phyloP scores from a whole-genome alignment of 805 yeast genomes.

The Candida tibetensis region DNA sequence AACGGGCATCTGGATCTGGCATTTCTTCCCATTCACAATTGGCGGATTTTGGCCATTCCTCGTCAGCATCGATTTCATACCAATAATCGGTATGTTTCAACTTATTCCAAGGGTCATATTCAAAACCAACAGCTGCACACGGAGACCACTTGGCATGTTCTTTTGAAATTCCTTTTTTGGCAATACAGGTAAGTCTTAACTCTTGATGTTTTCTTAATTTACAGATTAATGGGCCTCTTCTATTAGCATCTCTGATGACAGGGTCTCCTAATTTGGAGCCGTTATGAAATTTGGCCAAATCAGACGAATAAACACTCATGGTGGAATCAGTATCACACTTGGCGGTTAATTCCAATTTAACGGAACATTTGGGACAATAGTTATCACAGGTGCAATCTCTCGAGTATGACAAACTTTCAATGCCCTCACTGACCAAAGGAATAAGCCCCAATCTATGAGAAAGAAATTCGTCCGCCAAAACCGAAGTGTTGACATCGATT shows the following conservation, averaged over 20 bases:
- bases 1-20: constrained; percentile 80
- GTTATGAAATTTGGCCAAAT: constrained; percentile 48
- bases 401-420: constrained; percentile 79
- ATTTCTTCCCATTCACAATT: constrained; percentile 97
- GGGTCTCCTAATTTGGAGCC: constrained; percentile 71
- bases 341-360: constrained; percentile 82
- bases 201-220: constrained; percentile 92
- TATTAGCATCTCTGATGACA: constrained; percentile 70
- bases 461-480: constrained; percentile 93
- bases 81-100: constrained; percentile 93
- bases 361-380: constrained; percentile 94
- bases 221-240: constrained; percentile 86
- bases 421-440: constrained; percentile 81
- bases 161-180: constrained; percentile 95
- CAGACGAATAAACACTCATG: constrained; percentile 87
- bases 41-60: constrained; percentile 89
- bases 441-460: constrained; percentile 92
- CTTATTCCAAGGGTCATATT: constrained; percentile 99
- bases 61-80: constrained; percentile 86
- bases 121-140: constrained; percentile 91
- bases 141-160: constrained; percentile 99
- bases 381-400: constrained; percentile 98
- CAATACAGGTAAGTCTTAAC: constrained; percentile 82
- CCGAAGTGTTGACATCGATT: constrained; percentile 88
- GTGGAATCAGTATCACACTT: constrained; percentile 83